These are phyloP conservation scores for Scutellaria baicalensis DNA, from an alignment of 257 asterid genomes.

Conservation along the genomic window DNA sequence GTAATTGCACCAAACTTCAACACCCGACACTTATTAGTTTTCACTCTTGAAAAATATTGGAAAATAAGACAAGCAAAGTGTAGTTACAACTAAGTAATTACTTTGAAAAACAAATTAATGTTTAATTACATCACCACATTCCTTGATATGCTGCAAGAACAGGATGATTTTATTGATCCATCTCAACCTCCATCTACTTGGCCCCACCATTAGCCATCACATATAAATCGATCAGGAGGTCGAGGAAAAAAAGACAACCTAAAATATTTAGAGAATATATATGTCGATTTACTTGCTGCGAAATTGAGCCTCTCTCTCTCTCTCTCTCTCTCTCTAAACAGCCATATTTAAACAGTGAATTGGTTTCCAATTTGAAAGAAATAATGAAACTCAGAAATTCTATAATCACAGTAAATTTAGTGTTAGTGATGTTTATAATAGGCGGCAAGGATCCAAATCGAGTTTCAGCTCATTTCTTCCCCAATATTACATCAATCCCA, in stretches of 20 bases:
- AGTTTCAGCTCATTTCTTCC: constrained; percentile 51
- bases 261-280: not conserved
- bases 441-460: not conserved
- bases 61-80: not conserved
- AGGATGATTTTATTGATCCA: not conserved
- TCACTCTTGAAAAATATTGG: not conserved
- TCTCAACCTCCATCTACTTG: not conserved
- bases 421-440: constrained; percentile 2
- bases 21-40: not conserved
- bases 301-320: not conserved
- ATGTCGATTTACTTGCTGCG: not conserved
- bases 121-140: not conserved
- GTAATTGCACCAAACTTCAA: not conserved
- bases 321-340: too few relatives aligned
- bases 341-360: too few relatives aligned
- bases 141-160: not conserved
- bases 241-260: not conserved
- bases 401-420: not conserved
- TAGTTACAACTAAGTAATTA: not conserved
- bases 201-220: not conserved
- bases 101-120: not conserved
- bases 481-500: constrained; percentile 52
- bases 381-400: constrained; percentile 16
- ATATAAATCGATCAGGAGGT: not conserved
- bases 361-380: not conserved